These are phyloP conservation scores for Pseudogymnoascus sp. DNA, from an alignment of 2,329 filamentous ascomycete genomes.

Conservation along the genomic window DNA sequence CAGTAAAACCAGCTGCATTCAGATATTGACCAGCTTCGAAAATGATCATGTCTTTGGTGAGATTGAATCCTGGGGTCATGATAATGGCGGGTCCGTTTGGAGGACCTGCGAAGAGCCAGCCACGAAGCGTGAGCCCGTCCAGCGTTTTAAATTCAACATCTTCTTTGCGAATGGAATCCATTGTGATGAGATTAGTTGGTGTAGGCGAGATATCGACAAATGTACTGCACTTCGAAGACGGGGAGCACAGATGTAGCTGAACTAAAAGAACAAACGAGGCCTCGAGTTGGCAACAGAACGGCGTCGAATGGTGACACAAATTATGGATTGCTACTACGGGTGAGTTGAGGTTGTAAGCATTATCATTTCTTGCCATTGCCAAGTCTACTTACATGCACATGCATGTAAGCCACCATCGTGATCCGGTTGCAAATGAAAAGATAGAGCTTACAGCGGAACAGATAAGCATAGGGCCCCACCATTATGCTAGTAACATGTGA, in stretches of 20 bases:
- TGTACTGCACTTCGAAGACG: not conserved
- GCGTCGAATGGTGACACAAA: not conserved
- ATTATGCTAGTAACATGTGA: not conserved
- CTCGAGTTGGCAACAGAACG: not conserved
- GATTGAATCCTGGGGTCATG: conserved; percentile 20
- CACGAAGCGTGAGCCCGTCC: conserved; percentile 34
- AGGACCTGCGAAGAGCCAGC: conserved; percentile 31
- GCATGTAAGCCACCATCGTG: not conserved
- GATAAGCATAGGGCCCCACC: not conserved
- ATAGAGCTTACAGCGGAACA: not conserved
- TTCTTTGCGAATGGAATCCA: not conserved
- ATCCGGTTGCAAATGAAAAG: not conserved
- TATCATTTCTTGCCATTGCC: not conserved
- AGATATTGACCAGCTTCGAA: not conserved
- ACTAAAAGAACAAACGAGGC: not conserved
- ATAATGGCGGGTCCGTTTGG: conserved; percentile 19
- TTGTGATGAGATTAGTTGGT: not conserved
- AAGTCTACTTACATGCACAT: not conserved
- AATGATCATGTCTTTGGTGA: conserved; percentile 14
- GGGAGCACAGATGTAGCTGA: not conserved
- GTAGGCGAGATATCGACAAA: not conserved
- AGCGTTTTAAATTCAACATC: conserved; percentile 36
- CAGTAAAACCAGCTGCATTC: conserved; percentile 50
- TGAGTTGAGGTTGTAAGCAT: not conserved
- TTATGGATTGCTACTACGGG: not conserved